Conservation (phyloP, 176 grass and related monocot genomes). For the Carex scoparia region DNA sequence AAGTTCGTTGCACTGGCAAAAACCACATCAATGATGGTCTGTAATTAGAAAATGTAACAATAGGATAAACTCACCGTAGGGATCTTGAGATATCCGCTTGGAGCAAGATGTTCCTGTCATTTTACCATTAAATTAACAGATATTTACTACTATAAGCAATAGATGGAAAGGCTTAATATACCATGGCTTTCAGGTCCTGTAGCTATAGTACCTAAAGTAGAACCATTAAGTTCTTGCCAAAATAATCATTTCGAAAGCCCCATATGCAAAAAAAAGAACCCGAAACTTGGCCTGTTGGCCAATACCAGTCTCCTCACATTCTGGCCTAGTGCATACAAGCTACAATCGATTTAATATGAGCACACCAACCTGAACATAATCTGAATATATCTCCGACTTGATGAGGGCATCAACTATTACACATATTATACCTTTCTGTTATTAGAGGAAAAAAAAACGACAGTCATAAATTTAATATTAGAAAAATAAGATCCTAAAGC, state of each 20-base stretch:
- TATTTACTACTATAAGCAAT: neutral
- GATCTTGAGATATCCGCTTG: slow-evolving; percentile 90
- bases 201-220: neutral
- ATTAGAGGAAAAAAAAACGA: slow-evolving; percentile 1
- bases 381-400: slow-evolving; percentile 78
- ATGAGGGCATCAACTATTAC: slow-evolving; percentile 76
- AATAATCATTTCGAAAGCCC: neutral
- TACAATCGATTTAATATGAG: slow-evolving; percentile 8
- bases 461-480: neutral
- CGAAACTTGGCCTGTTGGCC: neutral
- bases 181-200: neutral
- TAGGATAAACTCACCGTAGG: slow-evolving; percentile 60
- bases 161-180: neutral
- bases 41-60: neutral
- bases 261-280: neutral
- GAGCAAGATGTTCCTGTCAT: slow-evolving; percentile 80
- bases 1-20: neutral
- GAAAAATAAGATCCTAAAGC: neutral
- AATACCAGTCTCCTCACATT: neutral
- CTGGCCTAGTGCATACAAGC: neutral
- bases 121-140: slow-evolving; percentile 37
- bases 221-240: neutral
- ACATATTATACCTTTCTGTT: slow-evolving; percentile 47
- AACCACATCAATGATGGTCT: neutral
- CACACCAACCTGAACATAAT: slow-evolving; percentile 72